Evolutionary conservation across 768 basidiomycete species (phyloP), one percentile per base, ranked within the genome.

Genomic region (Lentinula detonsa): DNA sequence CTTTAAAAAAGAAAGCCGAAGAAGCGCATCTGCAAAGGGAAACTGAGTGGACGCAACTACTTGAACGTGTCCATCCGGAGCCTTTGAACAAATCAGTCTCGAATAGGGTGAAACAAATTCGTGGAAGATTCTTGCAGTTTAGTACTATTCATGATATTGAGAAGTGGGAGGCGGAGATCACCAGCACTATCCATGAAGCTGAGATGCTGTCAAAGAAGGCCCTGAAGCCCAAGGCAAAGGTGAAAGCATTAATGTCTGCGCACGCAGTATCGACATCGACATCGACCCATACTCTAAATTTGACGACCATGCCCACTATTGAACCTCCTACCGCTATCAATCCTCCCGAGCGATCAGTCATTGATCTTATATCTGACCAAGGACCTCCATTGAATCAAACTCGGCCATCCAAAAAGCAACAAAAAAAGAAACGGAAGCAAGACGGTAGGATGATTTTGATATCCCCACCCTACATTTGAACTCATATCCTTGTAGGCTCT

Each of bases 131-230:
- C 67, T 60, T 90, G 62, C 83, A 86, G 62, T 81, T 85, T 3
- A 76, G 77, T n/a, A 74, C 80, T 3, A 75, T 74, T 10, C 79
- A 75, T 59, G 79, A 85, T 58, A 65, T 71, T 8, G 67, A 70
- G 21, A 83, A 81, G 69, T 92, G 90, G 90, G 85, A 87, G 69
- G 75, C 70, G 31, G 84, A 87, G 67, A 81, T 91, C 43, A 64
- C 65, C 35, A 73, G 78, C 16, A 84, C 85, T 7, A 70, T 90
- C 23, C 78, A 74, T 57, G 86, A 88, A 64, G 80, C 83, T 1
- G 76, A 78, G 48, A 69, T 84, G 50, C 78, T 78, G 1, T 73
- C 79, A 9, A 79, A 75, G 57, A 80, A 80, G 62, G 68, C 76
- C 13, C 67, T 80, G 34, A 77, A 77, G 61, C 70, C 74, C 28